Conservation (phyloP, 1,139 yeast species). For the Geotrichum klebahnii region DNA sequence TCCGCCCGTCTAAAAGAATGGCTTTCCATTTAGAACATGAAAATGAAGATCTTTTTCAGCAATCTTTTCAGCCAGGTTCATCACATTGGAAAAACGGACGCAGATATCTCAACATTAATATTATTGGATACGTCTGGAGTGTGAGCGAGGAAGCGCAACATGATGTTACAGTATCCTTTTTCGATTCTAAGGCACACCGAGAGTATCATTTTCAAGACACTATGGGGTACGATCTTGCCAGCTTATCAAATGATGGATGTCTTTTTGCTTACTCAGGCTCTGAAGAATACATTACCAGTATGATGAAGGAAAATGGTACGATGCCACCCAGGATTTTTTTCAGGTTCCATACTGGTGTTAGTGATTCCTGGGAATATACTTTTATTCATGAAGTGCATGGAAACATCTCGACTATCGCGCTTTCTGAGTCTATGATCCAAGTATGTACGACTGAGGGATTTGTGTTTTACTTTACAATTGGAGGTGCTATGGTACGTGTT, state of each 20-base stretch:
- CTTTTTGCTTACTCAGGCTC: constrained; percentile 47
- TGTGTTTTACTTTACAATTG: constrained; percentile 51
- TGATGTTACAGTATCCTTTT: constrained; percentile 79
- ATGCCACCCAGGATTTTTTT: constrained; percentile 27
- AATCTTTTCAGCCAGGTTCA: constrained; percentile 69
- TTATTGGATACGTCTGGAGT: constrained; percentile 78
- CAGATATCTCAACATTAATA: constrained; percentile 76
- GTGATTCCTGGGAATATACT: constrained; percentile 41
- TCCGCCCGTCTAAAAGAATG: constrained; percentile 10
- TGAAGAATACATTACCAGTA: constrained; percentile 8
- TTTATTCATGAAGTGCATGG: constrained; percentile 37
- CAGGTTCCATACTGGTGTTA: constrained; percentile 37
- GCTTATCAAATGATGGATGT: constrained; percentile 63
- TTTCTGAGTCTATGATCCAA: constrained; percentile 48
- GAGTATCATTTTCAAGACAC: constrained; percentile 86
- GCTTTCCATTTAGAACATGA: not conserved
- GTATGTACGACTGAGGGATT: constrained; percentile 58
- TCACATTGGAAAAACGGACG: constrained; percentile 75
- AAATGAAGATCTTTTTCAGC: constrained; percentile 22
- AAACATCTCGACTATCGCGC: constrained; percentile 47
- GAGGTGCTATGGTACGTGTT: constrained; percentile 54
- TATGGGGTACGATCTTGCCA: constrained; percentile 67
- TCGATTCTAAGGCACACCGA: constrained; percentile 71
- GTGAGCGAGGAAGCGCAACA: constrained; percentile 60
- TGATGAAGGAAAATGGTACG: constrained; percentile 17